Evolutionary conservation across 2,329 filamentous ascomycete species (phyloP), one percentile per base, ranked within the genome.

Genomic region (Fusarium virguliforme): DNA sequence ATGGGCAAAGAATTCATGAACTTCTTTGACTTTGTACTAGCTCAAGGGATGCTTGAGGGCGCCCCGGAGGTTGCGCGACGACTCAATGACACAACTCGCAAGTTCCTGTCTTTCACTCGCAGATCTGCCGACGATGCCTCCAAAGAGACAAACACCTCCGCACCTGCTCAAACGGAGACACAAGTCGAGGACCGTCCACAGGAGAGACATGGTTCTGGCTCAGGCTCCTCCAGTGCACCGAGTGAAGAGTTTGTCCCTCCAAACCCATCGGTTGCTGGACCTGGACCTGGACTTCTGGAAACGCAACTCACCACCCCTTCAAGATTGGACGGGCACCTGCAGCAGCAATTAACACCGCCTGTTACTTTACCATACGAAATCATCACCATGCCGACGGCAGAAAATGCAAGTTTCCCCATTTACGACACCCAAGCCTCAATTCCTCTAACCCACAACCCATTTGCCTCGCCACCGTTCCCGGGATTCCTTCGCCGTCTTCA

Each of bases 1-100:
- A 94, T 97, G 90, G 91, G 89, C 80, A 89, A 86, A 57, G 87
- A 89, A 0, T 94, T 97, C 73, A 83, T 90, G 71, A 85, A 84
- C 34, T 87, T 95, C 26, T 89, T 92, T 68, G 88, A 93, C 69
- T 87, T 87, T 40, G 86, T 89, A 3, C 76, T 90, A 24, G 80
- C 83, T 34, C 85, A 87, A 61, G 88, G 89, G n/a, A 76, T 92
- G 22, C 80, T 91, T 8, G 83, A 88, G 35, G 78, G 84, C 35
- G 84, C 87, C 8, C 87, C 91, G 0, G 85, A 87, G 15, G 84
- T 92, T 40, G 86, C 85, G 4, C 82, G 83, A 30, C 86, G 89
- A 56, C 82, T 94, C 12, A 86, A 86, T 53, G 79, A 82, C 5
- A 85, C 88, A 12, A 89, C 86, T 0, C 85, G 90, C 73, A 87